Conservation (phyloP, 2,329 filamentous ascomycete species). For the Domatiomyces catenatus region DNA sequence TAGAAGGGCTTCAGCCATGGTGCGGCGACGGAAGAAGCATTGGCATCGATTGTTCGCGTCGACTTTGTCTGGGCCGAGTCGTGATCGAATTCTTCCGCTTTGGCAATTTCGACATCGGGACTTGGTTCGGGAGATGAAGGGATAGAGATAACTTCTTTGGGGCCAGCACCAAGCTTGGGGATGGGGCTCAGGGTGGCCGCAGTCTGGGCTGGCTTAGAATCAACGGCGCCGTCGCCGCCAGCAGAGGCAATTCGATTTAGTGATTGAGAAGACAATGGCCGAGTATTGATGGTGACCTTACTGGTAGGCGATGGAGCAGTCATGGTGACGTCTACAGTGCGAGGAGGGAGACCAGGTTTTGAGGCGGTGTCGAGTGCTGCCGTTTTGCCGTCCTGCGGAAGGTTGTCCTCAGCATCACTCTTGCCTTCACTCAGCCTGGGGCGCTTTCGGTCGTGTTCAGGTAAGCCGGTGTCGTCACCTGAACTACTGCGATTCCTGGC, state of each 20-base stretch:
- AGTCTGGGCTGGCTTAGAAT: slow-evolving; percentile 2
- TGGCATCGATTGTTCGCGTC: slow-evolving; percentile 24
- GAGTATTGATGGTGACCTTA: slow-evolving; percentile 34
- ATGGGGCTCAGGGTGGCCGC: not conserved
- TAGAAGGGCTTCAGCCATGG: slow-evolving; percentile 4
- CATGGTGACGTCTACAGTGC: slow-evolving; percentile 16
- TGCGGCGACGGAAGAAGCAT: not conserved
- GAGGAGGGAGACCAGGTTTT: slow-evolving; percentile 9
- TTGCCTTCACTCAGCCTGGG: slow-evolving; percentile 15
- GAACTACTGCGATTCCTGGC: slow-evolving; percentile 16
- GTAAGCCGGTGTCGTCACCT: slow-evolving; percentile 13
- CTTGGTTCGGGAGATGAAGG: slow-evolving; percentile 30
- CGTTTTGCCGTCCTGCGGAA: not conserved
- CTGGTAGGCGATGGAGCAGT: slow-evolving; percentile 25
- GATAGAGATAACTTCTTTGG: slow-evolving; percentile 24
- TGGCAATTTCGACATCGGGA: slow-evolving; percentile 35
- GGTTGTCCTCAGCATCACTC: slow-evolving; percentile 4
- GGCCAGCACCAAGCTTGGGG: slow-evolving; percentile 3
- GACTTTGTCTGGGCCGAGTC: slow-evolving; percentile 31
- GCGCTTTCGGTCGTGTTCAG: slow-evolving; percentile 17
- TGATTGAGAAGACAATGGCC: slow-evolving; percentile 15
- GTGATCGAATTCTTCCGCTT: slow-evolving; percentile 34
- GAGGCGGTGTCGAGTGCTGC: not conserved
- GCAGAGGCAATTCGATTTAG: slow-evolving; percentile 5
- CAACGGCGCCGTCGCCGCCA: slow-evolving; percentile 1